Evolutionary conservation across 2,329 filamentous ascomycete species (phyloP), one percentile per base, ranked within the genome.

Genomic region (Cadophora luteo-olivacea): DNA sequence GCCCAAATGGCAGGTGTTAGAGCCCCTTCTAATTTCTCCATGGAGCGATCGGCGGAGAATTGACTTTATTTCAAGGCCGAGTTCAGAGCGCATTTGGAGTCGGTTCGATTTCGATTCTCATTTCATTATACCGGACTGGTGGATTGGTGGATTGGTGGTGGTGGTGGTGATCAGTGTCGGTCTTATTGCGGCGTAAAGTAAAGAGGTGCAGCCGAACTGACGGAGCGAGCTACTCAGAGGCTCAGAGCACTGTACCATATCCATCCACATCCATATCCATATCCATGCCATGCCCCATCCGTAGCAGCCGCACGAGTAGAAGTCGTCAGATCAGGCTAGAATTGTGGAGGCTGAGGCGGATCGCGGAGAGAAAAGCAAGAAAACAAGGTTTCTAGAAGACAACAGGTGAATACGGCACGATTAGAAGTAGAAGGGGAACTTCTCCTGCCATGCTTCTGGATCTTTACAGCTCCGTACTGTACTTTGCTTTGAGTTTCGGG

Each of bases 121-220:
- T 45, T 45, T 45, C 11, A 19, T 45, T 16, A 45, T 45, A 8
- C 7, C 38, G 14, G 8, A 11, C 38, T 3, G 16, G 38, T 16
- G 3, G 33, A 36, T 36, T 36, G 4, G 33, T 36, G 33, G 33
- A 11, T 41, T 7, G 8, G 38, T 41, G 38, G 6, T 61, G 22
- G 57, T 24, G 12, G 11, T 48, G 58, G 24, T 61, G 58, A 61
- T 61, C 58, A 32, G 14, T 29, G n/a, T 61, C 58, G 58, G 58
- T 61, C 58, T 45, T 61, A 48, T 38, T 61, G n/a, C 58, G 58
- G 58, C 58, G 36, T 7, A 58, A 58, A 19, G 19, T 14, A 12
- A 48, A 48, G 33, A 61, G 41, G 4, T 61, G 58, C 58, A 61
- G 58, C 58, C 38, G 58, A 48, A 29, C 5, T 32, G 22, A 48